These are phyloP conservation scores for Leccinum truebloodii DNA, from an alignment of 768 basidiomycete genomes.

Conservation along the genomic window DNA sequence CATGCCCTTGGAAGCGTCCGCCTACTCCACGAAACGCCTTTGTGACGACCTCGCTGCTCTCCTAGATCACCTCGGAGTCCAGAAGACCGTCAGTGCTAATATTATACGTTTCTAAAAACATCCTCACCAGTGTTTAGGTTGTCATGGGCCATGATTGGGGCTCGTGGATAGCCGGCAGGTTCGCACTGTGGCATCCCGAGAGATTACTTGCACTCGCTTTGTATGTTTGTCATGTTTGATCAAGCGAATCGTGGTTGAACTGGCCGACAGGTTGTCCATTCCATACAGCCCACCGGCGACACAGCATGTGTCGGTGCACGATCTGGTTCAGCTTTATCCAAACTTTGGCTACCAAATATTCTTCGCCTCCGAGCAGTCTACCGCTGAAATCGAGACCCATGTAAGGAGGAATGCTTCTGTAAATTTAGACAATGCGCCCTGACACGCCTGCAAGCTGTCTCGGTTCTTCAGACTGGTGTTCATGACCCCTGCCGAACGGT, in stretches of 20 bases:
- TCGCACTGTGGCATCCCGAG: constrained; percentile 73
- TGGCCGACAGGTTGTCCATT: constrained; percentile 53
- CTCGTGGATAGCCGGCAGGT: constrained; percentile 57
- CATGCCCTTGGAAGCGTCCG: constrained; percentile 53
- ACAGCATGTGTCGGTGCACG: constrained; percentile 49
- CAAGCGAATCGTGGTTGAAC: neutral
- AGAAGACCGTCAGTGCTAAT: constrained; percentile 49
- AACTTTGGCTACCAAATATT: constrained; percentile 69
- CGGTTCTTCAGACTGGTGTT: constrained; percentile 21
- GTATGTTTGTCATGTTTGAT: constrained; percentile 40
- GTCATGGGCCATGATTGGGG: constrained; percentile 87
- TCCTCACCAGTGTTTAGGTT: constrained; percentile 39
- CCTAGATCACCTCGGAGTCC: constrained; percentile 54
- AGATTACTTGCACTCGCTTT: constrained; percentile 57
- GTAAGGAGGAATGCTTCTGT: constrained; percentile 36
- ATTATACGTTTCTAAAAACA: neutral
- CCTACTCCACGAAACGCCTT: constrained; percentile 61
- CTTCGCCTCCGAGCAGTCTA: constrained; percentile 55
- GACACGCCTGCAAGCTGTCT: constrained; percentile 31
- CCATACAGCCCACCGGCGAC: constrained; percentile 64
- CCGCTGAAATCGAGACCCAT: constrained; percentile 54
- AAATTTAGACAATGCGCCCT: neutral
- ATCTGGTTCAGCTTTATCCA: constrained; percentile 52
- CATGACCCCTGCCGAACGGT: neutral
- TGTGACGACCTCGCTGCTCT: constrained; percentile 65